Evolutionary conservation across 371 early-diverging fungal genomes (phyloP).

Genomic region (Fennellomyces sp.): DNA sequence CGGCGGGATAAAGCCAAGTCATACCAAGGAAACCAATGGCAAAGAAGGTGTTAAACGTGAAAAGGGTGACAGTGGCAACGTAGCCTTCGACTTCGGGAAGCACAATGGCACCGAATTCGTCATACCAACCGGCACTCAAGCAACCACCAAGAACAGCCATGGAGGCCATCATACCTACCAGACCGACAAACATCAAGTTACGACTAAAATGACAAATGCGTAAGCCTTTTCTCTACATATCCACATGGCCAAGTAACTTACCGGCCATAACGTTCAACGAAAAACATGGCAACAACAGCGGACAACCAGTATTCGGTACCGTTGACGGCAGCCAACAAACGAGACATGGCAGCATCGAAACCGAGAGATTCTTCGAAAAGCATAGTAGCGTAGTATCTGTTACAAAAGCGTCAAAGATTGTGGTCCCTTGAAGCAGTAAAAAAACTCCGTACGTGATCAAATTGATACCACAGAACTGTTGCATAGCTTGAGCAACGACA

Average conservation of each 20-base stretch:
- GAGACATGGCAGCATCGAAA: slow-evolving; percentile 20
- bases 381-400: slow-evolving; percentile 16
- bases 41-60: slow-evolving; percentile 53
- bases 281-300: slow-evolving; percentile 22
- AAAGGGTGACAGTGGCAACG: slow-evolving; percentile 38
- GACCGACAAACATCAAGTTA: slow-evolving; percentile 18
- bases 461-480: slow-evolving; percentile 51
- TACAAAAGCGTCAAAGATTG: not conserved
- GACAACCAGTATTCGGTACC: slow-evolving; percentile 22
- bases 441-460: slow-evolving; percentile 21
- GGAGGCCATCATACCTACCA: slow-evolving; percentile 18
- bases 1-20: slow-evolving; percentile 52
- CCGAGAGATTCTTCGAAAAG: slow-evolving; percentile 19
- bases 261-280: slow-evolving; percentile 20
- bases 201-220: slow-evolving; percentile 2
- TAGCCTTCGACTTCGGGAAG: slow-evolving; percentile 16
- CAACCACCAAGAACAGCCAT: slow-evolving; percentile 16
- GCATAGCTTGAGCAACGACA: slow-evolving; percentile 46
- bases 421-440: not conserved
- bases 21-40: slow-evolving; percentile 66
- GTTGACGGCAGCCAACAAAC: slow-evolving; percentile 20
- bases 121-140: slow-evolving; percentile 7
- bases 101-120: slow-evolving; percentile 14
- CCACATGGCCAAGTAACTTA: not conserved
- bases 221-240: not conserved